These are phyloP conservation scores for Rosellinia necatrix DNA, from an alignment of 2,329 filamentous ascomycete species.

Conservation along the genomic window DNA sequence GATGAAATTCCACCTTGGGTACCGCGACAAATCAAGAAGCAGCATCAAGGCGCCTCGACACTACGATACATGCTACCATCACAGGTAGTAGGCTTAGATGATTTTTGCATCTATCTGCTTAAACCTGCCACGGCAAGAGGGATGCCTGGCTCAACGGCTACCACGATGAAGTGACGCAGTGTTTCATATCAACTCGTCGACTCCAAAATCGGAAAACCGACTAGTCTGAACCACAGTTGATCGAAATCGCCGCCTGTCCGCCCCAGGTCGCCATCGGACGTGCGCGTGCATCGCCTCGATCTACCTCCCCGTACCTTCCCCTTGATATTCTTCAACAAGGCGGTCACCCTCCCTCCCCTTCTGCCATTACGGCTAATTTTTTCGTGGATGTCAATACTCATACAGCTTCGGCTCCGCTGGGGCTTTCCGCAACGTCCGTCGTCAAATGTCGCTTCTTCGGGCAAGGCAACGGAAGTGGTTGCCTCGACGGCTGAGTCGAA, in stretches of 20 bases:
- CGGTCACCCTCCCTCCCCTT: neutral
- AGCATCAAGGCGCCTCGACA: neutral
- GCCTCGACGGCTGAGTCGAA: neutral
- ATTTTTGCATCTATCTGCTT: neutral
- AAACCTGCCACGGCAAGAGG: constrained; percentile 7
- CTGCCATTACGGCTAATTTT: constrained; percentile 13
- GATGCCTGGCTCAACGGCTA: neutral
- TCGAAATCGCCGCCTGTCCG: constrained; percentile 14
- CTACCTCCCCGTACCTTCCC: neutral
- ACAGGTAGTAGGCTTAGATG: neutral
- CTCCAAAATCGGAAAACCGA: constrained; percentile 6
- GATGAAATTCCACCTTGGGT: constrained; percentile 12
- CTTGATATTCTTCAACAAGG: constrained; percentile 25
- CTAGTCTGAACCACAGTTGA: constrained; percentile 7
- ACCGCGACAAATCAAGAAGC: constrained; percentile 7
- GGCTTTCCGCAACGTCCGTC: neutral
- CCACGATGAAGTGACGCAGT: neutral
- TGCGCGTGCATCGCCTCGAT: constrained; percentile 6
- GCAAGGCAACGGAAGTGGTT: neutral
- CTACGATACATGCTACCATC: neutral
- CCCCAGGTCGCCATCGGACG: neutral
- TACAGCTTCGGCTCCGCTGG: constrained; percentile 16
- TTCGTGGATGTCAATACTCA: constrained; percentile 27
- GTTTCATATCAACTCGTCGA: constrained; percentile 1
- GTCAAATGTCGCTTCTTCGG: neutral